A percentile compares a stretch with the other conserved stretches of the same genome.
Conservation (phyloP, 306 rosid genomes). For the Potentilla sterilis region DNA sequence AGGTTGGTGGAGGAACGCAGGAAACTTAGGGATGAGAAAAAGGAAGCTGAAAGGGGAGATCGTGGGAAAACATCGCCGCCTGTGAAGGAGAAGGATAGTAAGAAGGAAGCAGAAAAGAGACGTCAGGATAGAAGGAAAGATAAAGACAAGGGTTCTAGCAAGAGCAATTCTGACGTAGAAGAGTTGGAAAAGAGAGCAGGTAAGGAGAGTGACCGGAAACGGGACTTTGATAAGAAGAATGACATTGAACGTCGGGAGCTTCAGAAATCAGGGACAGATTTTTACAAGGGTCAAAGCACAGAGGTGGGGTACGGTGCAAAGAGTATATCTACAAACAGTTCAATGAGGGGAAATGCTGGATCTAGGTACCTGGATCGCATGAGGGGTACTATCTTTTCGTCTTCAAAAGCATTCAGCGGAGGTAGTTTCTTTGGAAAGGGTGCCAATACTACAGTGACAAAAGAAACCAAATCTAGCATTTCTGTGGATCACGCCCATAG, state of each 20-base stretch:
- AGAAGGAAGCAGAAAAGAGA: slow-evolving; percentile 85
- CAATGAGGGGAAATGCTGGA: slow-evolving; percentile 63
- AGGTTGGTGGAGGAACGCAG: slow-evolving; percentile 96
- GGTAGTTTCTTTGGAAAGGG: slow-evolving; percentile 75
- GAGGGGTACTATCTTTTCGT: slow-evolving; percentile 83
- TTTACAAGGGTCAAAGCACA: slow-evolving; percentile 48
- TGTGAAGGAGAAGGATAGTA: slow-evolving; percentile 53
- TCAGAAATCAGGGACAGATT: slow-evolving; percentile 59
- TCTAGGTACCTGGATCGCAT: slow-evolving; percentile 86
- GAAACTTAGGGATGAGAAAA: slow-evolving; percentile 86
- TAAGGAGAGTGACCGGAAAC: slow-evolving; percentile 78
- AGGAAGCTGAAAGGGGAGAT: slow-evolving; percentile 77
- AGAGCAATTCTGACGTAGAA: slow-evolving; percentile 95
- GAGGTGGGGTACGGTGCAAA: slow-evolving; percentile 54
- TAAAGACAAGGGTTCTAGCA: slow-evolving; percentile 84
- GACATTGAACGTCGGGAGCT: slow-evolving; percentile 63
- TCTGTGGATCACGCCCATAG: slow-evolving; percentile 62
- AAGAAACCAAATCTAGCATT: slow-evolving; percentile 63
- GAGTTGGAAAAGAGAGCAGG: slow-evolving; percentile 80
- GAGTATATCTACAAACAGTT: slow-evolving; percentile 45
- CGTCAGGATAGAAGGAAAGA: slow-evolving; percentile 86
- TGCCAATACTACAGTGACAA: slow-evolving; percentile 43
- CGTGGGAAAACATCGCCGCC: slow-evolving; percentile 49
- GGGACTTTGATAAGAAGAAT: slow-evolving; percentile 62
- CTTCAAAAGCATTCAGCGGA: slow-evolving; percentile 90